Base-by-base conservation (phyloP, 495 filamentous ascomycete species). In the Aspergillus affinis region DNA sequence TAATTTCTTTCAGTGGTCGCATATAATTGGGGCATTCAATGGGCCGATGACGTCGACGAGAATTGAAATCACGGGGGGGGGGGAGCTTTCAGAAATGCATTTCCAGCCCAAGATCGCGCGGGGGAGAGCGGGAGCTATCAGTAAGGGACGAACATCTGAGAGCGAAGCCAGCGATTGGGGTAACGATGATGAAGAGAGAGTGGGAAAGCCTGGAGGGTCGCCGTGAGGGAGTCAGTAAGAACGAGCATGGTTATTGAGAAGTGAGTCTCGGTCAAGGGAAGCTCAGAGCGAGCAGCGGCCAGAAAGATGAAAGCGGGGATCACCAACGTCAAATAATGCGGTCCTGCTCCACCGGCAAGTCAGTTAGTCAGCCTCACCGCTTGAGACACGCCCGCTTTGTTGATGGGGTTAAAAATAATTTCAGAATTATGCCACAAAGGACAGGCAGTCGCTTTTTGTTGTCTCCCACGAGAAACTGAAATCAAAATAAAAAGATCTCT, bases 1-100 rank as follows among this genome's bases (percentile, higher is more conserved):
- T 32, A 15, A 15, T 41, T 41, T 41, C 36, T 41, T 41, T 41
- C 36, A 15, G 36, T 17, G 13, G 36, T 13, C 15, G 36, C 36
- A 41, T 41, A 41, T 41, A 41, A 15, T 41, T 41, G 21, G 41
- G 63, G 23, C 44, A 63, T 69, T 26, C 64, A 72, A 71, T 66
- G 68, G 61, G 56, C 66, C 75, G 75, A 78, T 79, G 75, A 79
- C 75, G 75, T 78, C 74, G 77, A 77, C 75, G 73, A 75, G 61
- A 74, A 63, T 65, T 69, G 67, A 26, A 26, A 68, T 69, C 64
- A 68, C 66, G 66, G 65, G 71, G 69, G 66, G 69, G 66, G 63
- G 72, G 66, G 23, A 26, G 23, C 23, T 64, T 71, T 69, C 61
- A 65, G 57, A 70, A 64, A 61, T 67, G 69, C 73, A 78, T 76